phyloP scores from a whole-genome alignment of 345 rosid genomes.

The Heritiera littoralis region DNA sequence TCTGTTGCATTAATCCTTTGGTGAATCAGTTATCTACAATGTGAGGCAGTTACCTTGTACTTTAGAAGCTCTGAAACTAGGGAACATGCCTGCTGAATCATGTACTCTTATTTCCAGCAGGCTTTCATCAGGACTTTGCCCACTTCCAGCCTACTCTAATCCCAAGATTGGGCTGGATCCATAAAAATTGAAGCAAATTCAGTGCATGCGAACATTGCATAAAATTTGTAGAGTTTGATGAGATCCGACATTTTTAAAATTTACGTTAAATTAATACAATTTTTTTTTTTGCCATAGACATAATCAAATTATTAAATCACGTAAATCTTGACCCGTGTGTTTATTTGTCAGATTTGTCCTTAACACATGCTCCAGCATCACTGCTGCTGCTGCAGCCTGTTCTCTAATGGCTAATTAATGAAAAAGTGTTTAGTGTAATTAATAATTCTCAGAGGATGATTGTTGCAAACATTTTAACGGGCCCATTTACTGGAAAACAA shows the following conservation, averaged over 20 bases:
- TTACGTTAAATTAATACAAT: no score
- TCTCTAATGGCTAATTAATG: not conserved
- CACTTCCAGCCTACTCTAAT: not conserved
- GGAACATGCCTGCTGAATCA: not conserved
- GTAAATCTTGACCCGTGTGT: no score
- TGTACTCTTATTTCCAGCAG: not conserved
- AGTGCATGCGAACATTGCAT: not conserved
- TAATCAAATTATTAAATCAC: no score
- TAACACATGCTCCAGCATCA: no score
- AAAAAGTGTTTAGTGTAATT: not conserved
- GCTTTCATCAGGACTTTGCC: slow-evolving; percentile 12
- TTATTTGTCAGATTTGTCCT: no score
- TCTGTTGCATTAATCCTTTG: not conserved
- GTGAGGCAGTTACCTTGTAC: not conserved
- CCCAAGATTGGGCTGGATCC: not conserved
- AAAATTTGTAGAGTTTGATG: no score
- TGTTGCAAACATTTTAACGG: not conserved
- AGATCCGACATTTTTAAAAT: no score
- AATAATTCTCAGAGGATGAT: not conserved
- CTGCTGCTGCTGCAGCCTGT: not conserved
- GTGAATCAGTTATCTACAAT: not conserved
- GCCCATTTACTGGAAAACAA: not conserved
- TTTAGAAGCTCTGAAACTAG: not conserved
- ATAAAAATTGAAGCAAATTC: not conserved
- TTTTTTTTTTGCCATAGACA: no score